phyloP scores from a whole-genome alignment of 2,329 filamentous ascomycete species.

The Aschersonia sp. region DNA sequence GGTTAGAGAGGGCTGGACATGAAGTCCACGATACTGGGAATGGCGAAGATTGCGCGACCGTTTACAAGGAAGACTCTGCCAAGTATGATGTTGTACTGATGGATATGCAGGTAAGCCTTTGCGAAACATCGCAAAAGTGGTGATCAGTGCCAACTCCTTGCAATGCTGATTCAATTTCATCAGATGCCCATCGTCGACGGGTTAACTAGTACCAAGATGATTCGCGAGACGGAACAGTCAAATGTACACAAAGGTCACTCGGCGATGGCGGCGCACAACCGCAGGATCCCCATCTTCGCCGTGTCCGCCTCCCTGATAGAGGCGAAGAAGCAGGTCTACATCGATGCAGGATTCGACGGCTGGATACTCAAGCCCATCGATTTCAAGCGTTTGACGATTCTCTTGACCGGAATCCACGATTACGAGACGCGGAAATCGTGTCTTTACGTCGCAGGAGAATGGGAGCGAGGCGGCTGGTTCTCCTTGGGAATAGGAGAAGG shows the following conservation, averaged over 20 bases:
- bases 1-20: constrained; percentile 64
- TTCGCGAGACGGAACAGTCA: constrained; percentile 55
- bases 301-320: constrained; percentile 75
- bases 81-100: constrained; percentile 71
- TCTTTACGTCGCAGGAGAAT: constrained; percentile 56
- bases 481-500: constrained; percentile 4
- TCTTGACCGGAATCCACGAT: constrained; percentile 57
- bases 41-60: constrained; percentile 66
- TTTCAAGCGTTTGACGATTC: constrained; percentile 55
- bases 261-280: constrained; percentile 39
- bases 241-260: constrained; percentile 36
- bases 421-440: constrained; percentile 41
- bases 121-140: too few relatives aligned
- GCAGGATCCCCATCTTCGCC: constrained; percentile 66
- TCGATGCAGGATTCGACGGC: constrained; percentile 70
- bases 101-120: constrained; percentile 68
- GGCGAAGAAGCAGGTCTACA: constrained; percentile 50
- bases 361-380: constrained; percentile 87
- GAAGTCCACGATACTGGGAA: constrained; percentile 60
- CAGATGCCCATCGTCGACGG: constrained; percentile 95
- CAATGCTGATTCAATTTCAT: too few relatives aligned
- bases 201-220: constrained; percentile 68
- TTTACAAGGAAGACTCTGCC: constrained; percentile 47
- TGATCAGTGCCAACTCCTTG: too few relatives aligned
- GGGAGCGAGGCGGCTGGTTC: constrained; percentile 86